phyloP scores from a whole-genome alignment of 2,329 filamentous ascomycete species.

The Diaporthe vexans region DNA sequence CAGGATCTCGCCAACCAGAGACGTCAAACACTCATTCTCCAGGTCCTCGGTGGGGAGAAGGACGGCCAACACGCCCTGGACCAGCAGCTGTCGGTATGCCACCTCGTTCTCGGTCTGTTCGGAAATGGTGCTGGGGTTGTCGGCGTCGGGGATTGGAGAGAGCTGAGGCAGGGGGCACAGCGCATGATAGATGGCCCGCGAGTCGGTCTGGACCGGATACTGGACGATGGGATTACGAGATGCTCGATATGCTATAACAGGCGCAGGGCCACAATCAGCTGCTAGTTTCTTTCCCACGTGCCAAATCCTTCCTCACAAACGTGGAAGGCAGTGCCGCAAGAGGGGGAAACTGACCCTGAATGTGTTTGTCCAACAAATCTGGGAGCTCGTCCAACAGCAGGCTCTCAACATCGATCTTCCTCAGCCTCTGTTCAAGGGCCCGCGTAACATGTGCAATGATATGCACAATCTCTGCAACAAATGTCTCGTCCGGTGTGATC shows the following conservation, averaged over 20 bases:
- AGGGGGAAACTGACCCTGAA: slow-evolving; percentile 71
- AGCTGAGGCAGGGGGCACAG: slow-evolving; percentile 85
- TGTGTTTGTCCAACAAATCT: slow-evolving; percentile 82
- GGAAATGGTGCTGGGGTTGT: slow-evolving; percentile 63
- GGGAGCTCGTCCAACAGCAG: slow-evolving; percentile 91
- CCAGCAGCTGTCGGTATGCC: slow-evolving; percentile 88
- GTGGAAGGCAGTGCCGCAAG: slow-evolving; percentile 24
- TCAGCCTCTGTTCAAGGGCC: slow-evolving; percentile 86
- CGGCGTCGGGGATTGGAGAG: slow-evolving; percentile 77
- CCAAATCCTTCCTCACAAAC: not conserved
- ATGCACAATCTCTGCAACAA: slow-evolving; percentile 89
- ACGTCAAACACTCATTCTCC: slow-evolving; percentile 86
- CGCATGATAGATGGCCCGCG: slow-evolving; percentile 84
- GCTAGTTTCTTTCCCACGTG: slow-evolving; percentile 1
- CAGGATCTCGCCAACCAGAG: slow-evolving; percentile 88
- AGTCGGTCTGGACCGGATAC: slow-evolving; percentile 71
- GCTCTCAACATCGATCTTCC: slow-evolving; percentile 85
- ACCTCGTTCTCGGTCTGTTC: slow-evolving; percentile 83
- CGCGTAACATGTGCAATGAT: slow-evolving; percentile 93
- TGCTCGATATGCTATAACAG: slow-evolving; percentile 76
- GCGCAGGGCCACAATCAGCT: slow-evolving; percentile 43
- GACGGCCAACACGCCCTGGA: slow-evolving; percentile 83
- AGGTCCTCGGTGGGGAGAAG: slow-evolving; percentile 94
- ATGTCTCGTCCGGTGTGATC: slow-evolving; percentile 90
- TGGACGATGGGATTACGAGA: slow-evolving; percentile 71